Conservation (phyloP, 73 alveolate species). For the Stentor roeselii region DNA sequence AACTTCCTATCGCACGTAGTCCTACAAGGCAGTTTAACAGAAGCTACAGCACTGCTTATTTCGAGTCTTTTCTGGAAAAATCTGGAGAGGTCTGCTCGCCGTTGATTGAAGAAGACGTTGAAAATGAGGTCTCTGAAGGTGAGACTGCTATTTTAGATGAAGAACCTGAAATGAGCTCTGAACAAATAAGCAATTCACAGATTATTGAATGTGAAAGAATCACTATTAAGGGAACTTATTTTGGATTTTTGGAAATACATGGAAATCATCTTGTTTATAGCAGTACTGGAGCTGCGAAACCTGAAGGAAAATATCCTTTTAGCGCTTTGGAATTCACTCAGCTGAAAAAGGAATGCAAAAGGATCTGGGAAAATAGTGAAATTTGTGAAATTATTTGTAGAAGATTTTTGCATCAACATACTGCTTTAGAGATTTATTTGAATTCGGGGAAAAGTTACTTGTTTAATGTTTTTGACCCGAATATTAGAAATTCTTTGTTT, state of each 20-base stretch:
- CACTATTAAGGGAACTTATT: neutral
- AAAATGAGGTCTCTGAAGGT: neutral
- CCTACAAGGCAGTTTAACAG: neutral
- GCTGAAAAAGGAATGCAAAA: constrained; percentile 6
- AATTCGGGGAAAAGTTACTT: constrained; percentile 24
- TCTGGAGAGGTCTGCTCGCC: neutral
- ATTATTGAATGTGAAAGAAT: constrained; percentile 28
- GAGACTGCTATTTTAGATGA: constrained; percentile 10
- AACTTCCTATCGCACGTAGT: neutral
- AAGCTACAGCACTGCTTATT: neutral
- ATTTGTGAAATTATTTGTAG: neutral
- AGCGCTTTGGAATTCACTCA: neutral
- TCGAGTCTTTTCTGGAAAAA: neutral
- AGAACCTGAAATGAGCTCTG: neutral
- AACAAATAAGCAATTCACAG: neutral
- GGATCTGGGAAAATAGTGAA: neutral
- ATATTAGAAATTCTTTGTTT: neutral
- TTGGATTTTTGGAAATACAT: constrained; percentile 1
- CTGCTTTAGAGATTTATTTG: constrained; percentile 14
- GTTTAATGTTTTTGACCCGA: constrained; percentile 10
- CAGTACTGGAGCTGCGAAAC: neutral
- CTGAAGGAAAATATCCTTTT: neutral
- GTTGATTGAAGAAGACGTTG: neutral
- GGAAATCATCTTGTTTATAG: neutral
- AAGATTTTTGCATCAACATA: constrained; percentile 11